Evolutionary conservation across 2,329 filamentous ascomycete species (phyloP), one percentile per base, ranked within the genome.

Genomic region (Periconia digitata): DNA sequence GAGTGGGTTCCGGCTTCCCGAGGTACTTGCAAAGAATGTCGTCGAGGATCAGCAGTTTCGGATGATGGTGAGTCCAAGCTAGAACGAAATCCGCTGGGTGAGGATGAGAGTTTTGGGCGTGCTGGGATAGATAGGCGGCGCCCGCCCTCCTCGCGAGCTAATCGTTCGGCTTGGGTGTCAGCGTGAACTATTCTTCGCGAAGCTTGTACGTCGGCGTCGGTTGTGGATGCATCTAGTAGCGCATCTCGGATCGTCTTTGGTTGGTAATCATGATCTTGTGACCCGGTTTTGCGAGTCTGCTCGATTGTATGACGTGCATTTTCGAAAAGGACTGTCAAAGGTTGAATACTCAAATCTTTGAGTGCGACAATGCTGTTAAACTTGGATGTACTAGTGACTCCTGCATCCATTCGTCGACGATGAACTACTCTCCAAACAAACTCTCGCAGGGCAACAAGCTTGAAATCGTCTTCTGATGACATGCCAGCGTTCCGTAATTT

Each of bases 291-390:
- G 17, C 62, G 53, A 21, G 57, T 60, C 36, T 67, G 51, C n/a
- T 74, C 71, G 36, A 76, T 73, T 8, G 84, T 72, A 8, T 83
- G 57, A 17, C 58, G 61, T 8, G 66, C 76, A 35, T 79, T 82
- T 46, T 92, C 90, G 62, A 97, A 97, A 64, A 97, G 87, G 1
- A 99, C 86, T 0, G 90, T 97, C 64, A 96, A 90, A 3, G 89
- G 87, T 2, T 85, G 88, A 24, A 96, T 84, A 12, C 85, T 85
- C 43, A 95, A 75, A 35, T 85, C 85, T 54, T 88, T 87, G 20
- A 97, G 73, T 1, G 85, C 80, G 6, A 97, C 80, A 12, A 96
- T 83, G 43, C 82, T 82, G 57, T 87, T 89, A 52, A 89, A 78
- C 2, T 60, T 67, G n/a, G 79, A 73, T 3, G 70, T 62, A 2